Percentiles rank a stretch among this genome's conserved stretches.
Evolutionary conservation across 768 basidiomycete genomes (phyloP).

Genomic region (Coprinopsis cinerea): DNA sequence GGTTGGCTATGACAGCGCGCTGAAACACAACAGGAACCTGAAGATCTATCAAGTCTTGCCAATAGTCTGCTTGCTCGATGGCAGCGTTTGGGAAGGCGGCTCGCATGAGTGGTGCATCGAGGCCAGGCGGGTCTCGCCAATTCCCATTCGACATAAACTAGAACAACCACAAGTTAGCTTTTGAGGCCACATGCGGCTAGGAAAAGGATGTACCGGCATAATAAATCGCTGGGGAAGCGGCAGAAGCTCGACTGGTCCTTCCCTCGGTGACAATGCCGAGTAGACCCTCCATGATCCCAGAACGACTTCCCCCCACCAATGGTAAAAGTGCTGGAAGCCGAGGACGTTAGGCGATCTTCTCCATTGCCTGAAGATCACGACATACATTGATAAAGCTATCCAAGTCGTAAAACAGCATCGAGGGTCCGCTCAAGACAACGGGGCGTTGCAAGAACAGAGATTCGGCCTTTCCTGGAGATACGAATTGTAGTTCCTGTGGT

Average conservation of each 20-base stretch:
- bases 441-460: constrained; percentile 16
- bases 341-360: not conserved
- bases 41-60: constrained; percentile 48
- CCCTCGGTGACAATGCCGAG: constrained; percentile 19
- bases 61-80: constrained; percentile 55
- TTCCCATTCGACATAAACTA: constrained; percentile 22
- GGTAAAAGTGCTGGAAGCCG: constrained; percentile 33
- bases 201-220: constrained; percentile 12
- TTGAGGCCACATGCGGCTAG: constrained; percentile 1
- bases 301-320: constrained; percentile 43
- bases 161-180: not conserved
- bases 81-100: constrained; percentile 55
- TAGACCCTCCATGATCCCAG: constrained; percentile 37
- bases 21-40: constrained; percentile 53
- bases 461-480: constrained; percentile 16
- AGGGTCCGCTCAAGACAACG: constrained; percentile 18
- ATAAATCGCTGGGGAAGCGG: constrained; percentile 29
- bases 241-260: constrained; percentile 12
- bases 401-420: constrained; percentile 24
- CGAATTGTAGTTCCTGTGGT: constrained; percentile 24
- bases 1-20: constrained; percentile 53
- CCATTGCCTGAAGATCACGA: not conserved
- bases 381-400: constrained; percentile 21
- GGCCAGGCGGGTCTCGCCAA: constrained; percentile 57
- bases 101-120: constrained; percentile 63